Base-by-base conservation (phyloP, 257 asterid species). In the Solanum raphanifolium region DNA sequence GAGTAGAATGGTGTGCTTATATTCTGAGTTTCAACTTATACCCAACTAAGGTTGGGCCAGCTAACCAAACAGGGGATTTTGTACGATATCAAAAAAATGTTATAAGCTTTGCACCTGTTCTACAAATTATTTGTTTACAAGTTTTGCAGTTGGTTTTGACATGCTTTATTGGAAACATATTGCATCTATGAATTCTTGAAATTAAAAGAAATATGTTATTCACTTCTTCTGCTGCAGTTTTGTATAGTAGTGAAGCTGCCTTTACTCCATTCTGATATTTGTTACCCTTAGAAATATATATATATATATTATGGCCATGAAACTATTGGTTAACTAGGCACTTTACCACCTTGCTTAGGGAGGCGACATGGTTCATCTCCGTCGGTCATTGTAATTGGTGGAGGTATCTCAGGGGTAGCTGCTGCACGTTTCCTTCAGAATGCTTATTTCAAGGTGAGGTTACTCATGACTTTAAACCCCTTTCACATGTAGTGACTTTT, bases 371-470 rank as follows among this genome's bases (percentile, higher is more conserved):
- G 90, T 89, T 88, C 94, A 83, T 72, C 85, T n/a, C 99, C 98
- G 29, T 91, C 96, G 11, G 98, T 97, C 75, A 91, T 97, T 85
- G 94, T 97, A 89, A 88, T 97, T 92, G 99, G 99, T 87, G 99
- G 97, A 88, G 99, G 99, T 85, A 96, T 97, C 88, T 97, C 99
- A 46, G 99, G 99, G 88, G 90, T 97, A 90, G 98, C 99, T 87
- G 98, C 99, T 8, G 98, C 98, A 3, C 94, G 89, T 60, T 91
- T 90, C 92, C 95, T 97, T 75, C 98, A 94, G n/a, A 91, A 93
- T 92, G 98, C 98, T 88, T 93, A 98, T 84, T 92, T 95, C 91
- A 94, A 96, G 95, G 99, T 95, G 35, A 52, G 83, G 9, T 35
- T 39, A 82, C 18, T 88, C 88, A 16, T 87, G 46, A 25, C 66